phyloP scores from a whole-genome alignment of 805 yeast genomes.

The Teunomyces barrocoloradensis region DNA sequence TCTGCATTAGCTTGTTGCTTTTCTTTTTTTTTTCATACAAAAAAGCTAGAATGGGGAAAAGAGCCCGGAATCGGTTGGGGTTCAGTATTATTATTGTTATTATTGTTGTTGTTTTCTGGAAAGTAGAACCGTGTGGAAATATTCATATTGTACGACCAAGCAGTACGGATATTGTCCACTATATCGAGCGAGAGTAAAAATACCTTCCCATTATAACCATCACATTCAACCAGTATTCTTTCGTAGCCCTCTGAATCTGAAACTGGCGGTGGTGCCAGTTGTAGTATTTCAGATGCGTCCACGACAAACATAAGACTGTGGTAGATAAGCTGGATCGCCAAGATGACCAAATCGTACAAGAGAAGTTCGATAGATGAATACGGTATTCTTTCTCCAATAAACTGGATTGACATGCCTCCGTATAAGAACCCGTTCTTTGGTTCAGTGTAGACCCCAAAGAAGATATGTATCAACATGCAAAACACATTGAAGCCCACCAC shows the following conservation, averaged over 20 bases:
- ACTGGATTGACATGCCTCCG: slow-evolving; percentile 36
- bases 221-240: slow-evolving; percentile 19
- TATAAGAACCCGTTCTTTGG: slow-evolving; percentile 21
- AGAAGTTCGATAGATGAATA: slow-evolving; percentile 23
- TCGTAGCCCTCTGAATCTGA: slow-evolving; percentile 4
- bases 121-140: neutral
- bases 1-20: neutral
- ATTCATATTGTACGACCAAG: slow-evolving; percentile 1
- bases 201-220: slow-evolving; percentile 43
- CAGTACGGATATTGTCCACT: slow-evolving; percentile 10
- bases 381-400: slow-evolving; percentile 39
- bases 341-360: slow-evolving; percentile 23
- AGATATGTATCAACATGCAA: slow-evolving; percentile 26
- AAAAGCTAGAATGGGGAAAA: neutral
- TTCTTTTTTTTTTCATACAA: neutral
- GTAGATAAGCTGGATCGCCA: slow-evolving; percentile 27
- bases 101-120: neutral
- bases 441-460: slow-evolving; percentile 19
- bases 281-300: slow-evolving; percentile 30
- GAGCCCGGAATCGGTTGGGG: slow-evolving; percentile 1
- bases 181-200: slow-evolving; percentile 27
- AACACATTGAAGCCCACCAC: slow-evolving; percentile 22
- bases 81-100: neutral
- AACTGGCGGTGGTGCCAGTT: slow-evolving; percentile 1
- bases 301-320: slow-evolving; percentile 33